Evolutionary conservation across 2,329 filamentous ascomycete genomes (phyloP).

Genomic region (Aspergillus viridinutans): DNA sequence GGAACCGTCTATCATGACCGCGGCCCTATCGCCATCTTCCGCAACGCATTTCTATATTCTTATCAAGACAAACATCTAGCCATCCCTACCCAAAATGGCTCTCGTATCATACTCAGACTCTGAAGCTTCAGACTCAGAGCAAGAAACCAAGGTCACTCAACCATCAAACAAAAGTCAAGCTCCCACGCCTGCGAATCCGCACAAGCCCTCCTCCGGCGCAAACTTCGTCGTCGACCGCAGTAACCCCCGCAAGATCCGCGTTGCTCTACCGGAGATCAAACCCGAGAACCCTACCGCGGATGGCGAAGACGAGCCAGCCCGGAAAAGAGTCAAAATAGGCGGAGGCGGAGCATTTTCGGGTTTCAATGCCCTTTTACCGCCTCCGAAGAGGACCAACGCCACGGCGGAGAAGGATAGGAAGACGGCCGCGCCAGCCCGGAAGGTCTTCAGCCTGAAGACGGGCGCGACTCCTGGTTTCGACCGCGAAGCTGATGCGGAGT

Average conservation of each 20-base stretch:
- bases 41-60: neutral
- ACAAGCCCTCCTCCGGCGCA: conserved; percentile 25
- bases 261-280: conserved; percentile 64
- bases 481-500: conserved; percentile 50
- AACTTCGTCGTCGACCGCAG: conserved; percentile 73
- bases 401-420: conserved; percentile 26
- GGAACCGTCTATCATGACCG: neutral
- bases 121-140: conserved; percentile 62
- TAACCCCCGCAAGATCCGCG: conserved; percentile 77
- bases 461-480: conserved; percentile 78
- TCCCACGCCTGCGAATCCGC: conserved; percentile 22
- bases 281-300: conserved; percentile 29
- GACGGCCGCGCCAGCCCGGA: conserved; percentile 42
- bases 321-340: conserved; percentile 65
- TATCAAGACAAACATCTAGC: neutral
- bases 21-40: neutral
- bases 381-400: conserved; percentile 61
- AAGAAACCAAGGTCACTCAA: conserved; percentile 29
- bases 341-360: conserved; percentile 68
- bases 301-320: conserved; percentile 54
- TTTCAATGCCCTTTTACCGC: conserved; percentile 81
- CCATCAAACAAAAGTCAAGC: conserved; percentile 23
- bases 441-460: conserved; percentile 72
- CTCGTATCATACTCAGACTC: conserved; percentile 83
- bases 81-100: conserved; percentile 53